Conservation (phyloP, 176 grass and related monocot species). For the Musa schizocarpa region DNA sequence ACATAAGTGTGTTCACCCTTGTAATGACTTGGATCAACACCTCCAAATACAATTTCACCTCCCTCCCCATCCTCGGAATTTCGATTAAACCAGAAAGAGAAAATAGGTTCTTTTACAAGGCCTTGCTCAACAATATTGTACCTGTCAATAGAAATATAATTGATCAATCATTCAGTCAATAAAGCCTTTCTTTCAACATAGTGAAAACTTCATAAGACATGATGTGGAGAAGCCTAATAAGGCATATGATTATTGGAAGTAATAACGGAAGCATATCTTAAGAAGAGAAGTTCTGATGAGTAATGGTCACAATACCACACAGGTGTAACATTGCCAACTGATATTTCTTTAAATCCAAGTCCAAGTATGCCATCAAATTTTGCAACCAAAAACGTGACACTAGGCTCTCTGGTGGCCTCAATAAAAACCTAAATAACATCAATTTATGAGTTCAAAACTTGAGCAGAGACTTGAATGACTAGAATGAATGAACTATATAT, state of each 20-base stretch:
- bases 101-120: slow-evolving; percentile 45
- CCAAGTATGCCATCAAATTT: slow-evolving; percentile 92
- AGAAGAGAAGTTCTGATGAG: background rate
- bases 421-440: slow-evolving; percentile 47
- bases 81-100: slow-evolving; percentile 87
- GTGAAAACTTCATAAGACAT: background rate
- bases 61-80: slow-evolving; percentile 48
- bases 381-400: slow-evolving; percentile 55
- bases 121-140: slow-evolving; percentile 63
- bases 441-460: slow-evolving; percentile 4
- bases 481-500: slow-evolving; percentile 5
- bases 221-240: background rate
- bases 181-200: background rate
- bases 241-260: background rate
- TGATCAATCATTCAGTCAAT: background rate
- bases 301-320: slow-evolving; percentile 16
- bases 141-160: slow-evolving; percentile 13
- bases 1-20: slow-evolving; percentile 64
- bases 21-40: slow-evolving; percentile 61
- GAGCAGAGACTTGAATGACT: background rate
- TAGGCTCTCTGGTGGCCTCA: slow-evolving; percentile 54
- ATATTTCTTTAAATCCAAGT: slow-evolving; percentile 80
- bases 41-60: slow-evolving; percentile 92
- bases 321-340: slow-evolving; percentile 40
- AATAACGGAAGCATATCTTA: background rate